Percentiles rank a stretch among this genome's conserved stretches.
phyloP scores from a whole-genome alignment of 2,329 filamentous ascomycete species.

The Plenodomus lindquistii region DNA sequence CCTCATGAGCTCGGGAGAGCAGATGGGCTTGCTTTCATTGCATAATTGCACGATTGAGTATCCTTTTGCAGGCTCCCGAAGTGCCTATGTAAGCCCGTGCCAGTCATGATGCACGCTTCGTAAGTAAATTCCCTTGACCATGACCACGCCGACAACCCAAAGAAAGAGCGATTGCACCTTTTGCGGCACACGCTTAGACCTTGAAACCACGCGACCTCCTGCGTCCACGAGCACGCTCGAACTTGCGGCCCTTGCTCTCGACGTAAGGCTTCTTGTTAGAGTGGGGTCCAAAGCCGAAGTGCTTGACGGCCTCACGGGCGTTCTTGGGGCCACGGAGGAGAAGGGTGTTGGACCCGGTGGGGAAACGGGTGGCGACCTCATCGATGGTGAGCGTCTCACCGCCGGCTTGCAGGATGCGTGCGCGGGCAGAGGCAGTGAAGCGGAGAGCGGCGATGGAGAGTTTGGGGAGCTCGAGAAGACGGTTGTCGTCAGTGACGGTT shows the following conservation, averaged over 20 bases:
- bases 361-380: slow-evolving; percentile 92
- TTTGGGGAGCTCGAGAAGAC: slow-evolving; percentile 81
- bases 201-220: slow-evolving; percentile 99
- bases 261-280: slow-evolving; percentile 99
- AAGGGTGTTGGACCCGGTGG: slow-evolving; percentile 95
- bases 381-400: slow-evolving; percentile 96
- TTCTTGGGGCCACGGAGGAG: slow-evolving; percentile 99
- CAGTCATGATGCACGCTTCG: slow-evolving; percentile 44
- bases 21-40: slow-evolving; percentile 39
- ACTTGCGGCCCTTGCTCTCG: slow-evolving; percentile 99
- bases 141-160: slow-evolving; percentile 45
- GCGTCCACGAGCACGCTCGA: slow-evolving; percentile 98
- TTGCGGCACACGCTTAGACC: slow-evolving; percentile 69
- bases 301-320: slow-evolving; percentile 95
- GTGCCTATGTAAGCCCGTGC: slow-evolving; percentile 35
- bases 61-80: slow-evolving; percentile 42
- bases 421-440: slow-evolving; percentile 95
- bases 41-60: slow-evolving; percentile 42
- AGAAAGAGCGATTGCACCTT: slow-evolving; percentile 37
- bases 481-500: slow-evolving; percentile 97
- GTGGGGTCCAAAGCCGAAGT: slow-evolving; percentile 98
- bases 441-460: slow-evolving; percentile 89
- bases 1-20: slow-evolving; percentile 39
- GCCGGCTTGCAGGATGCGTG: slow-evolving; percentile 89
- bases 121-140: slow-evolving; percentile 41